Percentiles rank a stretch among this genome's conserved stretches.
Evolutionary conservation across 495 filamentous ascomycete genomes (phyloP).

Genomic region (Platismatia glauca): DNA sequence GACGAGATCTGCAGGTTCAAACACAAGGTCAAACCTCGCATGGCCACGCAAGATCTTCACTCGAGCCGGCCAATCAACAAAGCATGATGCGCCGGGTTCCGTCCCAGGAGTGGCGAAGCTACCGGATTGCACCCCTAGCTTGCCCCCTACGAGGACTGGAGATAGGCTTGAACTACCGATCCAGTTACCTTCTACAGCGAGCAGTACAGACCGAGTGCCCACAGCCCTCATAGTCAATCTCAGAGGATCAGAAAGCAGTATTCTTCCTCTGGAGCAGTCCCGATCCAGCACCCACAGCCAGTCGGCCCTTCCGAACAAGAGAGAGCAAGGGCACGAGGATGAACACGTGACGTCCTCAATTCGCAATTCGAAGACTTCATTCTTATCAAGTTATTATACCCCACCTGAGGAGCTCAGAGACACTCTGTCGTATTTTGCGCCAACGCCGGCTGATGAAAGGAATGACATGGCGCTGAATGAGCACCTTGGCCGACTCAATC

Average conservation of each 20-base stretch:
- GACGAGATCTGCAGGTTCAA: constrained; percentile 22
- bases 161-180: not conserved
- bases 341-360: not conserved
- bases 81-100: not conserved
- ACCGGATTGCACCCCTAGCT: not conserved
- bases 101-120: constrained; percentile 15
- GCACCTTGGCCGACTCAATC: not conserved
- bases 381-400: not conserved
- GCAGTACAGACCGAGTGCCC: not conserved
- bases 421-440: not conserved
- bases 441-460: not conserved
- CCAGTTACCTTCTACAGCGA: not conserved
- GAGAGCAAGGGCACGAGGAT: not conserved
- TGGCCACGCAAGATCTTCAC: constrained; percentile 17
- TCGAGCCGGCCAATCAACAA: constrained; percentile 3
- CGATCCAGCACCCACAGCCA: not conserved
- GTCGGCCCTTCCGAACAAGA: not conserved
- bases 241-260: not conserved
- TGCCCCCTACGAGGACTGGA: not conserved
- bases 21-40: constrained; percentile 3
- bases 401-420: constrained; percentile 7
- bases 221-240: not conserved
- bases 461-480: not conserved
- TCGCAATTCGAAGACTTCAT: not conserved
- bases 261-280: not conserved